Conservation (phyloP, 805 yeast species). For the Sugiyamaella boreocaroliniensis region DNA sequence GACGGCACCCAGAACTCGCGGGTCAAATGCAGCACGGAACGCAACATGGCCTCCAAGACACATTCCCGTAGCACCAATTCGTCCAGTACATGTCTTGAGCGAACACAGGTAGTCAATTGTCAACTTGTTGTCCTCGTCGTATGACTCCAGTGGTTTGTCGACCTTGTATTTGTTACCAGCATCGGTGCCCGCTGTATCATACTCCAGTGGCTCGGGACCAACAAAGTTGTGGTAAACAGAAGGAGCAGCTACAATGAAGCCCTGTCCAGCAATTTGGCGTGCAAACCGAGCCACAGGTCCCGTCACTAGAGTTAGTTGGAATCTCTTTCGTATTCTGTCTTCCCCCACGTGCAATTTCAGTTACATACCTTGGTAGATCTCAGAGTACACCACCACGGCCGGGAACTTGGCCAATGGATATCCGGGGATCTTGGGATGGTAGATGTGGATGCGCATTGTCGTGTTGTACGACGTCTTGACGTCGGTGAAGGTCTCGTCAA, state of each 20-base stretch:
- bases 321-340: too few species aligned
- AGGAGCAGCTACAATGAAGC: conserved; percentile 73
- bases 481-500: conserved; percentile 59
- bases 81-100: conserved; percentile 61
- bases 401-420: conserved; percentile 79
- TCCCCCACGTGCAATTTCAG: too few species aligned
- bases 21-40: conserved; percentile 59
- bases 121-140: conserved; percentile 66
- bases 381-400: conserved; percentile 71
- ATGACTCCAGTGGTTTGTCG: conserved; percentile 59
- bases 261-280: conserved; percentile 70
- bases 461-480: conserved; percentile 61
- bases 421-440: conserved; percentile 60
- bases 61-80: conserved; percentile 80
- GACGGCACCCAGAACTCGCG: conserved; percentile 57
- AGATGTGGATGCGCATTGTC: conserved; percentile 57
- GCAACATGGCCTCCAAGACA: conserved; percentile 83
- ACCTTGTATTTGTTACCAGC: conserved; percentile 62
- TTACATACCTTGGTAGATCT: conserved; percentile 57
- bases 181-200: conserved; percentile 70
- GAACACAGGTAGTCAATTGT: conserved; percentile 55
- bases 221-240: conserved; percentile 72
- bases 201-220: conserved; percentile 54
- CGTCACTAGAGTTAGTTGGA: conserved; percentile 22
- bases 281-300: conserved; percentile 80